Percentiles rank a stretch among this genome's conserved stretches.
Conservation (phyloP, 2,329 filamentous ascomycete species). For the Fusarium bactridioides region DNA sequence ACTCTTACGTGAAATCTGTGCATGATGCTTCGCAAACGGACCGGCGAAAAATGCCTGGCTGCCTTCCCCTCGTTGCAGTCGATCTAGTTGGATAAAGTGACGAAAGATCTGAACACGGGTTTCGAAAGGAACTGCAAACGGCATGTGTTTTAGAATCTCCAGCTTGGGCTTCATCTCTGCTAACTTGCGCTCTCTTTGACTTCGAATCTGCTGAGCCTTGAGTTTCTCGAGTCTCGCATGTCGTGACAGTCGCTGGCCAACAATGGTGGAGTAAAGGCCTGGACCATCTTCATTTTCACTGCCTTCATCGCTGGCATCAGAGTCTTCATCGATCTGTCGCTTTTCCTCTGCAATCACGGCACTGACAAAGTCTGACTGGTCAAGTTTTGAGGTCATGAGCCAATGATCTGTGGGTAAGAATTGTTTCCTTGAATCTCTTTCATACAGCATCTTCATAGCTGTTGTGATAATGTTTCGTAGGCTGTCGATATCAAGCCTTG, state of each 20-base stretch:
- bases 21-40: slow-evolving; percentile 70
- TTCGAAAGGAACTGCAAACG: slow-evolving; percentile 93
- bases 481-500: slow-evolving; percentile 72
- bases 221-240: slow-evolving; percentile 70
- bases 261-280: slow-evolving; percentile 46
- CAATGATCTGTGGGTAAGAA: slow-evolving; percentile 88
- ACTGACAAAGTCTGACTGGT: slow-evolving; percentile 87
- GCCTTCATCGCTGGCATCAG: slow-evolving; percentile 50
- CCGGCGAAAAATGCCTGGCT: slow-evolving; percentile 5
- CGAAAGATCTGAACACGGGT: slow-evolving; percentile 92
- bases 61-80: slow-evolving; percentile 35
- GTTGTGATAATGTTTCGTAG: slow-evolving; percentile 82
- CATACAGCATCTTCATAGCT: slow-evolving; percentile 86
- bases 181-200: slow-evolving; percentile 73
- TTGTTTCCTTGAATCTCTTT: slow-evolving; percentile 86
- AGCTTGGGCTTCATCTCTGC: slow-evolving; percentile 85
- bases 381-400: slow-evolving; percentile 89
- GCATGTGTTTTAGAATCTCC: slow-evolving; percentile 94
- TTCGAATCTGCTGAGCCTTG: slow-evolving; percentile 70
- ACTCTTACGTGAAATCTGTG: slow-evolving; percentile 78
- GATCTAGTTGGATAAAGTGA: slow-evolving; percentile 85
- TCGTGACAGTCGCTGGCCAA: slow-evolving; percentile 68
- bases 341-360: slow-evolving; percentile 91
- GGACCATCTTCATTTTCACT: slow-evolving; percentile 42
- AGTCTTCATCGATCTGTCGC: slow-evolving; percentile 67